Evolutionary conservation across 1,139 yeast species (phyloP).

Genomic region (Candida gigantensis): DNA sequence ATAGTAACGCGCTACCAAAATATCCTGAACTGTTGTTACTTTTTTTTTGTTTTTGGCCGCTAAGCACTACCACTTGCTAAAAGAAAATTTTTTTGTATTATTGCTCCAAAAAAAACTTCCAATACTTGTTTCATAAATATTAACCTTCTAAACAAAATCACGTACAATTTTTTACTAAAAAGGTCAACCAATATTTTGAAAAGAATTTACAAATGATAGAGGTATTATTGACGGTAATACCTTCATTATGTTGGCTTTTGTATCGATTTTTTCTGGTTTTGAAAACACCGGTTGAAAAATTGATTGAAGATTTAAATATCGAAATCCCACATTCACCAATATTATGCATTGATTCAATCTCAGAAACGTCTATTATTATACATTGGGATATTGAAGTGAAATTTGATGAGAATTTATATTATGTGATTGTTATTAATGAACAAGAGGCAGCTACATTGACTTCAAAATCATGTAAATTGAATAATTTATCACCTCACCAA

Average conservation of each 20-base stretch:
- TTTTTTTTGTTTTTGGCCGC: not conserved
- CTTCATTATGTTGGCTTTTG: constrained; percentile 44
- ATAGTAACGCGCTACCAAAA: too few species aligned
- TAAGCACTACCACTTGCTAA: not conserved
- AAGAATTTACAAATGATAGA: constrained; percentile 43
- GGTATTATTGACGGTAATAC: constrained; percentile 42
- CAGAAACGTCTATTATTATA: constrained; percentile 30
- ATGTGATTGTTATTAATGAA: constrained; percentile 37
- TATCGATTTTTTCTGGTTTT: constrained; percentile 40
- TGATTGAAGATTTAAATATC: constrained; percentile 37
- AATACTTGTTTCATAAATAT: too few species aligned
- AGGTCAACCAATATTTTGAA: too few species aligned
- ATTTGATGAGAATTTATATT: constrained; percentile 37
- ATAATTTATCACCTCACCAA: constrained; percentile 30
- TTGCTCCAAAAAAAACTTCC: not conserved
- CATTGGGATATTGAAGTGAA: constrained; percentile 45
- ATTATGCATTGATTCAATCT: constrained; percentile 42
- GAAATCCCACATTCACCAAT: constrained; percentile 46
- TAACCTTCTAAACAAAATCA: too few species aligned
- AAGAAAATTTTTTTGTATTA: not conserved
- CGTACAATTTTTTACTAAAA: too few species aligned
- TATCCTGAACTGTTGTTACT: too few species aligned
- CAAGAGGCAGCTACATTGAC: constrained; percentile 41
- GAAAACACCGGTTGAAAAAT: constrained; percentile 38
- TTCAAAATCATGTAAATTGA: constrained; percentile 39